Evolutionary conservation across 768 basidiomycete species (phyloP), one percentile per base, ranked within the genome.

Genomic region (Myochromella boudieri): DNA sequence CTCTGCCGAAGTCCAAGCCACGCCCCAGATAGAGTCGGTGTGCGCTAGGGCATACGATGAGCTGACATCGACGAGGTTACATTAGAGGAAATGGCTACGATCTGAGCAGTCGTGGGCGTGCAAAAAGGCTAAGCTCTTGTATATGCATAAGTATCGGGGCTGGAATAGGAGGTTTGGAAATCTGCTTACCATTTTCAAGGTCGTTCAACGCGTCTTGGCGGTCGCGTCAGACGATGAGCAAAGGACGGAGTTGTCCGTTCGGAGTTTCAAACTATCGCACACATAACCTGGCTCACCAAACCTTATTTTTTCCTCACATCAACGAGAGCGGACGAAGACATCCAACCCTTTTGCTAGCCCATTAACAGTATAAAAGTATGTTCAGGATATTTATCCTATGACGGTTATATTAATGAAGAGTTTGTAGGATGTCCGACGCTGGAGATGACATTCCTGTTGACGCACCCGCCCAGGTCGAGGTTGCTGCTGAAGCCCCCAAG

Each of bases 251-350:
- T 47, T 61, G 54, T 49, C 81, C 81, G 78, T 58, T 61, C 85
- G 76, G 85, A 72, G 74, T 60, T 66, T 68, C 8, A 80, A 84
- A n/a, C 20, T 3, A 18, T n/a, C 22, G 44, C 46, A 57, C 4
- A 57, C 63, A 65, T 65, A 66, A 59, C 64, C 47, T 45, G 28
- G 25, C 22, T 37, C 42, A 24, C 32, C 53, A 66, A 85, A 81
- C 75, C 72, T 71, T 74, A 77, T 70, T 76, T 72, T 76, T 75
- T 70, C 68, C 63, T 78, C 66, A 80, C 88, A 91, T 92, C 88
- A 83, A 92, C 90, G 89, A 92, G 70, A 86, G 90, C 88, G 89
- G 85, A 92, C 78, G 90, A 91, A 82, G 89, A 90, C 88, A 86
- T 85, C 81, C 60, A 62, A 62, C 51, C 41, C 44, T 54, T 61